Evolutionary conservation across 345 rosid species (phyloP).

Genomic region (Camelina laxa): DNA sequence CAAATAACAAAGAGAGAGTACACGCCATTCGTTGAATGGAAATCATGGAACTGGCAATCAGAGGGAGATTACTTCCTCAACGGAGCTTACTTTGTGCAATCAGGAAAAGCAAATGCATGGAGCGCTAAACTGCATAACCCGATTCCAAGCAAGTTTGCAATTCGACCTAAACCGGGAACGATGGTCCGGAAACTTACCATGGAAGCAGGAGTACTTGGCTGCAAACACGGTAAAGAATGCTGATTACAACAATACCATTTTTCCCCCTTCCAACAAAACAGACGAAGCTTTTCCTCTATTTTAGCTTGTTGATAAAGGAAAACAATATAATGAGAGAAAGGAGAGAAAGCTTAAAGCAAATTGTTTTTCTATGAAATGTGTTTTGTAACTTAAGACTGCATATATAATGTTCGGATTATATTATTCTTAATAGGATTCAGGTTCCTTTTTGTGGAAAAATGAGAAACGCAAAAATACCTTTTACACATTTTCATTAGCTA

Average conservation of each 20-base stretch:
- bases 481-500: not conserved
- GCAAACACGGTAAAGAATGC: conserved; percentile 41
- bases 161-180: conserved; percentile 57
- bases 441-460: not conserved
- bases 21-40: conserved; percentile 53
- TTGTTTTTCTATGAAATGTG: conserved; percentile 19
- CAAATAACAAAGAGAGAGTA: conserved; percentile 66
- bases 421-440: conserved; percentile 27
- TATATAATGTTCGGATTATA: conserved; percentile 23
- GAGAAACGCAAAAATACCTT: conserved; percentile 28
- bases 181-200: conserved; percentile 52
- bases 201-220: conserved; percentile 57
- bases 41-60: conserved; percentile 72
- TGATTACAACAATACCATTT: conserved; percentile 29
- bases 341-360: not conserved
- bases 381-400: conserved; percentile 30
- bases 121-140: conserved; percentile 12
- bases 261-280: conserved; percentile 9
- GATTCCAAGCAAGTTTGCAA: conserved; percentile 36
- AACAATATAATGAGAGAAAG: not conserved
- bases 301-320: conserved; percentile 24
- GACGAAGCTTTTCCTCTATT: conserved; percentile 12
- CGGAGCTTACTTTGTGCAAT: conserved; percentile 71
- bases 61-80: conserved; percentile 66
- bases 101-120: conserved; percentile 52